Evolutionary conservation across 2,329 filamentous ascomycete genomes (phyloP).

Genomic region (Intubia oerlemansii): DNA sequence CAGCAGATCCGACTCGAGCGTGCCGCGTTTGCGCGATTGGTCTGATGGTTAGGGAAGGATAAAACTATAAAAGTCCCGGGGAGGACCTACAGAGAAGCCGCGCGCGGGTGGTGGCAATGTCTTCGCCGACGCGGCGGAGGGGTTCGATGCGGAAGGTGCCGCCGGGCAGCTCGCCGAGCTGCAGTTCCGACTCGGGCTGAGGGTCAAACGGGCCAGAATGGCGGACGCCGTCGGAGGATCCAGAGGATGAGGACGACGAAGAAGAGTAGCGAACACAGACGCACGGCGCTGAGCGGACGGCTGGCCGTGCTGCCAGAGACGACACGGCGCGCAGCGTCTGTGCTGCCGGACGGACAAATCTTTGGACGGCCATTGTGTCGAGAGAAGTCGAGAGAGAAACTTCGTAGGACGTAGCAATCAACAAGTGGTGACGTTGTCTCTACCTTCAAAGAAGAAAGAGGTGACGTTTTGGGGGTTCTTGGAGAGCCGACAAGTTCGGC

Average conservation of each 20-base stretch:
- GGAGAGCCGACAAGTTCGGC: no score
- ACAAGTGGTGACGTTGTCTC: no score
- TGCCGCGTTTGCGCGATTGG: conserved; percentile 91
- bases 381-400: no score
- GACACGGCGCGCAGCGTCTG: conserved; percentile 7
- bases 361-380: conserved; percentile 3
- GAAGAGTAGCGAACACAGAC: no score
- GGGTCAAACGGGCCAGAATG: conserved; percentile 9
- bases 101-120: conserved; percentile 67
- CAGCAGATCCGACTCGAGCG: conserved; percentile 84
- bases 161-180: conserved; percentile 72
- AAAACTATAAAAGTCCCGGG: background rate
- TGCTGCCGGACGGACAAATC: conserved; percentile 5
- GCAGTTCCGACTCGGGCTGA: conserved; percentile 33
- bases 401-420: no score
- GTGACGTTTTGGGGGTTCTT: no score
- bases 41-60: conserved; percentile 28
- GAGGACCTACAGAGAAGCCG: conserved; percentile 43
- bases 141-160: conserved; percentile 77
- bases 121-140: conserved; percentile 66
- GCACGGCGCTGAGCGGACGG: conserved; percentile 4
- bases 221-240: conserved; percentile 1
- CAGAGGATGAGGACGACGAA: conserved; percentile 1
- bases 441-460: no score
- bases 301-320: no score